Percentiles rank a stretch among this genome's conserved stretches.
Conservation (phyloP, 2,329 filamentous ascomycete genomes). For the Alternaria infectoria region DNA sequence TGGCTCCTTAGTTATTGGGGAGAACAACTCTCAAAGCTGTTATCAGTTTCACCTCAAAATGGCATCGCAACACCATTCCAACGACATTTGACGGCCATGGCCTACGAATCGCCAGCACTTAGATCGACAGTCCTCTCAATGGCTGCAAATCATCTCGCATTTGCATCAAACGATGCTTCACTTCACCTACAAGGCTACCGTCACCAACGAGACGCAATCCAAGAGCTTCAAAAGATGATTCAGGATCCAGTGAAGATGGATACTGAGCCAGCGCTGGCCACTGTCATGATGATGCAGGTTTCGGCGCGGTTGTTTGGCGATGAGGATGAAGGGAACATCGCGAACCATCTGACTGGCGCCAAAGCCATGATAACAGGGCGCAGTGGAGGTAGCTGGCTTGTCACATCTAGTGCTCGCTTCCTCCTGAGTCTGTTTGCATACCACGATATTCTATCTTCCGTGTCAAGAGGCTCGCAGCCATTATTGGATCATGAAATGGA, state of each 20-base stretch:
- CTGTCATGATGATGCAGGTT: constrained; percentile 45
- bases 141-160: constrained; percentile 38
- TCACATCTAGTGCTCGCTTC: constrained; percentile 32
- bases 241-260: constrained; percentile 25
- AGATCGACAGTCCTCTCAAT: constrained; percentile 41
- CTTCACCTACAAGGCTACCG: constrained; percentile 34
- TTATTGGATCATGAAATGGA: constrained; percentile 26
- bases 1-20: constrained; percentile 39
- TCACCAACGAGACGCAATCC: constrained; percentile 38
- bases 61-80: constrained; percentile 32
- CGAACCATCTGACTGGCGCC: constrained; percentile 39
- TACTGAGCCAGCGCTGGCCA: constrained; percentile 34
- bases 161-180: constrained; percentile 24
- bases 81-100: constrained; percentile 37
- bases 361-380: constrained; percentile 39
- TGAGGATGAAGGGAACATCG: constrained; percentile 32
- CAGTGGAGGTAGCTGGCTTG: constrained; percentile 7
- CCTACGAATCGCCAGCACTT: constrained; percentile 30
- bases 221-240: constrained; percentile 31
- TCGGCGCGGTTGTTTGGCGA: constrained; percentile 37
- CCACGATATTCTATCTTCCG: constrained; percentile 41
- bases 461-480: constrained; percentile 35
- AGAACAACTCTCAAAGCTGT: constrained; percentile 30
- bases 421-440: constrained; percentile 41
- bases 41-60: constrained; percentile 32